Conservation (phyloP, 805 yeast genomes). For the Candida ficus region DNA sequence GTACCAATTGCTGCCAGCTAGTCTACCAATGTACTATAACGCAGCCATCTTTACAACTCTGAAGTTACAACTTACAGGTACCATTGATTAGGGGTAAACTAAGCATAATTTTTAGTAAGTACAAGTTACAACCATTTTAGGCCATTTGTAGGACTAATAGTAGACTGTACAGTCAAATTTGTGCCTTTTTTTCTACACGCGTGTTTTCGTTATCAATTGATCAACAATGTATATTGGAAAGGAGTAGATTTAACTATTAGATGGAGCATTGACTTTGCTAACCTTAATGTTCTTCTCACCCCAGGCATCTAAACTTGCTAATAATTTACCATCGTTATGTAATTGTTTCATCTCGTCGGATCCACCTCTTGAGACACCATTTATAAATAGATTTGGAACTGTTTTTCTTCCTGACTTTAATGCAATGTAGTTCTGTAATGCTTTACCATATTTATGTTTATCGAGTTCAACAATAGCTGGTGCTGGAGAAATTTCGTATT, state of each 20-base stretch:
- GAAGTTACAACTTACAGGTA: no score
- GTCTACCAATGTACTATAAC: no score
- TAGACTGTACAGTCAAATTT: no score
- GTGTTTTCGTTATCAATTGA: no score
- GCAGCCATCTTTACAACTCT: no score
- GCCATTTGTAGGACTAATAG: no score
- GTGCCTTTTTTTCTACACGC: no score
- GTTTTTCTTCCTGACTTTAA: slow-evolving; percentile 72
- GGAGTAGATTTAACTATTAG: slow-evolving; percentile 32
- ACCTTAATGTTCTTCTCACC: slow-evolving; percentile 48
- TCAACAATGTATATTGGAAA: no score
- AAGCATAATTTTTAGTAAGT: no score
- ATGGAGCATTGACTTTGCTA: slow-evolving; percentile 50
- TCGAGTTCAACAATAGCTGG: slow-evolving; percentile 80
- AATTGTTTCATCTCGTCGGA: slow-evolving; percentile 70
- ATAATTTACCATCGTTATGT: slow-evolving; percentile 52
- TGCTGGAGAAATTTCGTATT: slow-evolving; percentile 67
- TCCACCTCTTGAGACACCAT: slow-evolving; percentile 79
- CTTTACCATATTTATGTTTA: slow-evolving; percentile 67
- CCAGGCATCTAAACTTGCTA: slow-evolving; percentile 54
- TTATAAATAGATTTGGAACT: slow-evolving; percentile 85
- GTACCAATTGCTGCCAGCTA: no score
- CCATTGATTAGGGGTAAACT: no score
- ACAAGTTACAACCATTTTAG: no score
- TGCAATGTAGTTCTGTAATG: slow-evolving; percentile 68